Base-by-base conservation (phyloP, 2,329 filamentous ascomycete species). In the Zasmidium cellare region DNA sequence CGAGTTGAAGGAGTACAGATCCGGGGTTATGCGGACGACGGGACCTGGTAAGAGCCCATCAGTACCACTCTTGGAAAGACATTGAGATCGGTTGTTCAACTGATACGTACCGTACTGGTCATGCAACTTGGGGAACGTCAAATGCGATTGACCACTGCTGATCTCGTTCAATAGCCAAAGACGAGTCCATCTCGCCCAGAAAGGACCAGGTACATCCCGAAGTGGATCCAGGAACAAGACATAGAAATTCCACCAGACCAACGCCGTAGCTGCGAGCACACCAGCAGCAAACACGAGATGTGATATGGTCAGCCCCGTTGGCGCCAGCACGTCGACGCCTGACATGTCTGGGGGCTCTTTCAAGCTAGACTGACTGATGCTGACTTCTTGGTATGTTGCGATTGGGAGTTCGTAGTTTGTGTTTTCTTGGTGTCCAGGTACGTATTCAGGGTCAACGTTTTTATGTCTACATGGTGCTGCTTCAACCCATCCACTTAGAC, bases 21-120 rank as follows among this genome's bases (percentile, higher is more conserved):
- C 53, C 9, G 48, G 55, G 46, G 48, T 31, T 2, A 53, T 38
- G 11, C 55, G 14, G 52, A 54, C 52, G 9, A 54, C 18, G 14
- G 41, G 41, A 14, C 41, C 41, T 46, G 41, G 41, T 46, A n/a
- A 46, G 41, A 9, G 19, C 9, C 18, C 41, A 20, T 46, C 19
- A n/a, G n/a, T 46, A n/a, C 6, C 7, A 7, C 28, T 7, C 7
- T 31, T 14, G 28, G 14, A 31, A 46, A 9, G 41, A 9, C 6
- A n/a, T 18, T 46, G 41, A 9, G 19, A n/a, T n/a, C 18, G 16
- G n/a, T 46, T 20, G 19, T 9, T 48, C 46, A n/a, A n/a, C n/a
- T n/a, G n/a, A n/a, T n/a, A n/a, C n/a, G n/a, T n/a, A 22, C 46
- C 46, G 23, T 48, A 22, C 20, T 31, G 23, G 3, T 46, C n/a